Conservation (phyloP, 805 yeast genomes). For the Cyberlindnera euphorbiae region DNA sequence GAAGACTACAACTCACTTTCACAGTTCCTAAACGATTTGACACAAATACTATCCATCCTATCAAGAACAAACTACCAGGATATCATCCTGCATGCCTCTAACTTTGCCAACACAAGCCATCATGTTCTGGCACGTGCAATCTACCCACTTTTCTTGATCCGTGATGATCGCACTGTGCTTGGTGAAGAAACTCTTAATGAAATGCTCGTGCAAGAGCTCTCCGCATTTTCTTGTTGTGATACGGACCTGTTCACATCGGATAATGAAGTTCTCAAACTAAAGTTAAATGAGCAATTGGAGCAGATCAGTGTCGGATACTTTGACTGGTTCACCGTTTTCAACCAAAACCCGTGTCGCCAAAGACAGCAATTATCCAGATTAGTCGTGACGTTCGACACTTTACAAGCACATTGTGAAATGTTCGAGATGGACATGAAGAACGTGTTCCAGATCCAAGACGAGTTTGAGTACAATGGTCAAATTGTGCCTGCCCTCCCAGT, state of each 20-base stretch:
- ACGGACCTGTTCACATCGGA: slow-evolving; percentile 28
- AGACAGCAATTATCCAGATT: slow-evolving; percentile 66
- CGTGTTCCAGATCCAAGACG: slow-evolving; percentile 31
- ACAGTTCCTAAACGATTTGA: slow-evolving; percentile 35
- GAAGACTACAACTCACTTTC: slow-evolving; percentile 26
- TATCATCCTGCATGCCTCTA: slow-evolving; percentile 28
- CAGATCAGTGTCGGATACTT: slow-evolving; percentile 45
- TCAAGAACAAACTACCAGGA: slow-evolving; percentile 29
- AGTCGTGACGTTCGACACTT: slow-evolving; percentile 63
- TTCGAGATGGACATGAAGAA: slow-evolving; percentile 46
- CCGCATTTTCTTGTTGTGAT: slow-evolving; percentile 37
- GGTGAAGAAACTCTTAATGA: slow-evolving; percentile 42
- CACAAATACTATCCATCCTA: slow-evolving; percentile 30
- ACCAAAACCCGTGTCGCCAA: slow-evolving; percentile 76
- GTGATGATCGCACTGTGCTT: slow-evolving; percentile 56
- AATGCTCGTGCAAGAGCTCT: slow-evolving; percentile 38
- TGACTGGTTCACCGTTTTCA: slow-evolving; percentile 38
- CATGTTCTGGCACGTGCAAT: slow-evolving; percentile 55
- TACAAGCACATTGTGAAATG: slow-evolving; percentile 70
- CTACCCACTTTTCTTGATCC: slow-evolving; percentile 54
- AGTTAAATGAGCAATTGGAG: slow-evolving; percentile 31
- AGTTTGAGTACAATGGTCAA: slow-evolving; percentile 18
- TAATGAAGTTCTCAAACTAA: slow-evolving; percentile 19
- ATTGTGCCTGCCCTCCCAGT: slow-evolving; percentile 51
- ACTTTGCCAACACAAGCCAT: slow-evolving; percentile 31